Evolutionary conservation across 768 basidiomycete genomes (phyloP).

Genomic region (Lepiota subincarnata): DNA sequence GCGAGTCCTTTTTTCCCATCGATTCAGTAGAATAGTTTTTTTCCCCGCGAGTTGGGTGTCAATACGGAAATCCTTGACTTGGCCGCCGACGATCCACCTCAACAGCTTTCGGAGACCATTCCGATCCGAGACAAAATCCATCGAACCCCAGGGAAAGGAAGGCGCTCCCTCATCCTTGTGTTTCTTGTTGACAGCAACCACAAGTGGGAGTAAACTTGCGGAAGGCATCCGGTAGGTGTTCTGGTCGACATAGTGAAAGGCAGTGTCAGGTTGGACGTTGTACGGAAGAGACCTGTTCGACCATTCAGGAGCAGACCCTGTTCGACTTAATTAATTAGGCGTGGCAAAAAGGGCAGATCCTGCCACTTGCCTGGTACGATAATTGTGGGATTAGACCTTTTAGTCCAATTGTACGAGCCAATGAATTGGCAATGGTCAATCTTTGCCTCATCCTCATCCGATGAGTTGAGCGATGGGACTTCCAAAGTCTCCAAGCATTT

Average conservation of each 20-base stretch:
- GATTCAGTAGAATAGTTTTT: constrained; percentile 56
- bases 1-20: constrained; percentile 45
- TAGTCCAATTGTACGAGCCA: constrained; percentile 57
- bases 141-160: constrained; percentile 36
- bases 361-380: constrained; percentile 39
- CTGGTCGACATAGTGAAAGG: constrained; percentile 49
- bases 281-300: constrained; percentile 43
- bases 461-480: constrained; percentile 15
- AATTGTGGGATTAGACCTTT: constrained; percentile 42
- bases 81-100: constrained; percentile 45
- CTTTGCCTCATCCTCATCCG: constrained; percentile 25
- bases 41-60: constrained; percentile 60
- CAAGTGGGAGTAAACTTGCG: constrained; percentile 45
- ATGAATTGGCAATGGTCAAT: constrained; percentile 36
- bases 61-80: constrained; percentile 55
- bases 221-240: constrained; percentile 45
- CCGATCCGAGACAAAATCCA: constrained; percentile 58
- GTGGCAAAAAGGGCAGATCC: not conserved
- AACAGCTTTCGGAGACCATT: constrained; percentile 63
- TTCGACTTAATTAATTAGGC: not conserved
- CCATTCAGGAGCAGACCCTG: constrained; percentile 64
- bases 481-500: constrained; percentile 23
- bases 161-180: constrained; percentile 25
- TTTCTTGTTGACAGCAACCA: constrained; percentile 51
- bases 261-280: constrained; percentile 51